phyloP scores from a whole-genome alignment of 2,329 filamentous ascomycete species.

The Penicillium brevicompactum region DNA sequence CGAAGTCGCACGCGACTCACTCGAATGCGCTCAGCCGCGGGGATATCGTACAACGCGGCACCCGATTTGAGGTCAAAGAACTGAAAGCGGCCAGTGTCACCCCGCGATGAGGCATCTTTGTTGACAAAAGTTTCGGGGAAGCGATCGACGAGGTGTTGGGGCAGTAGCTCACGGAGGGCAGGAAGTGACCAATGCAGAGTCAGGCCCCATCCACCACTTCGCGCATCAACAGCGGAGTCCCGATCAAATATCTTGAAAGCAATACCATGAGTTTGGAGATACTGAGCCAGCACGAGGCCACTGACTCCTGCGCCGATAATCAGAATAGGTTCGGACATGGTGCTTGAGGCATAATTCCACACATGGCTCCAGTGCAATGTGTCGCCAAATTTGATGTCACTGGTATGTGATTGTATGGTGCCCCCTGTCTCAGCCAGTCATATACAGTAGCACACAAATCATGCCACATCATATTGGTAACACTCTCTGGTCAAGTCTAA shows the following conservation, averaged over 20 bases:
- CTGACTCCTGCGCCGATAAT: constrained; percentile 49
- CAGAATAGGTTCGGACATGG: constrained; percentile 38
- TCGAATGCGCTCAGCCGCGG: constrained; percentile 50
- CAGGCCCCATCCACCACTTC: constrained; percentile 62
- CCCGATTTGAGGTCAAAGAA: constrained; percentile 60
- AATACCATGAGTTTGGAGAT: constrained; percentile 36
- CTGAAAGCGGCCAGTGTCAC: constrained; percentile 53
- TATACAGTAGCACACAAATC: background rate
- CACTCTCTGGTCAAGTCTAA: background rate
- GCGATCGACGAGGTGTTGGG: constrained; percentile 47
- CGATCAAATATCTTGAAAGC: constrained; percentile 45
- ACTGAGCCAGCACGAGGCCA: constrained; percentile 47
- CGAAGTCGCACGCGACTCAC: constrained; percentile 53
- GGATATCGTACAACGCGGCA: constrained; percentile 48
- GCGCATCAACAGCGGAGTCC: constrained; percentile 48
- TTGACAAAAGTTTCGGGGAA: constrained; percentile 58
- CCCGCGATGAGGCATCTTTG: constrained; percentile 50
- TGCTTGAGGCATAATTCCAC: background rate
- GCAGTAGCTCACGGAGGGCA: constrained; percentile 54
- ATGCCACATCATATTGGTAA: background rate
- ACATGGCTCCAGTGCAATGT: background rate
- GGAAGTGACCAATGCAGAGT: constrained; percentile 65
- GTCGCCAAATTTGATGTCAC: background rate
- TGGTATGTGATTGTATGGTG: background rate
- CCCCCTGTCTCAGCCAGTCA: background rate